Evolutionary conservation across 2,329 filamentous ascomycete species (phyloP).

Genomic region (Hawksworthiomyces lignivorus): DNA sequence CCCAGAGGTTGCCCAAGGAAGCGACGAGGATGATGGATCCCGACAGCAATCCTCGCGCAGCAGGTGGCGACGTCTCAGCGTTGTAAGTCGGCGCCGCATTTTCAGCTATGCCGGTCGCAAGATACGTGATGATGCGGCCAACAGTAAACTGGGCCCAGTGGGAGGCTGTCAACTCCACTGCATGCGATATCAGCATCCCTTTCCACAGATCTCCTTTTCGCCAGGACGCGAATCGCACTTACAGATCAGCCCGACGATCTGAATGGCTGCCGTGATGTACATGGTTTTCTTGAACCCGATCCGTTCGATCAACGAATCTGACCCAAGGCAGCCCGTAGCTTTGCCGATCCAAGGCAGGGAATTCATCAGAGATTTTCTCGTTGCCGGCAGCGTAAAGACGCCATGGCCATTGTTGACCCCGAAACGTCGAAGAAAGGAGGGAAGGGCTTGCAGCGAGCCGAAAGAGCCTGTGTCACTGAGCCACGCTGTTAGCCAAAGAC

Average conservation of each 20-base stretch:
- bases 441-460: constrained; percentile 14
- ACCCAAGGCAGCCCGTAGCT: constrained; percentile 9
- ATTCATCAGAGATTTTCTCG: constrained; percentile 12
- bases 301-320: constrained; percentile 13
- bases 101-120: constrained; percentile 17
- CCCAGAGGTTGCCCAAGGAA: constrained; percentile 14
- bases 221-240: too few relatives aligned
- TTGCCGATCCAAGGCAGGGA: constrained; percentile 16
- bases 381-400: constrained; percentile 5
- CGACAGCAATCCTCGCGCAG: constrained; percentile 8
- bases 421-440: constrained; percentile 11
- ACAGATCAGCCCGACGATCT: constrained; percentile 13
- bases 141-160: constrained; percentile 15
- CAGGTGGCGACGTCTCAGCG: constrained; percentile 11
- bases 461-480: constrained; percentile 13
- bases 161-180: constrained; percentile 11
- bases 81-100: constrained; percentile 14
- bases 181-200: too few relatives aligned
- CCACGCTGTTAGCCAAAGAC: neutral
- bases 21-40: constrained; percentile 12
- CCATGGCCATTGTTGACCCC: constrained; percentile 8
- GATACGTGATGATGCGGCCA: constrained; percentile 21
- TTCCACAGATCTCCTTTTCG: too few relatives aligned
- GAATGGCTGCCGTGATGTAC: constrained; percentile 8
- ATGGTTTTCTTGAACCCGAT: constrained; percentile 14